Evolutionary conservation across 306 rosid genomes (phyloP).

Genomic region (Fragaria nilgerrensis): DNA sequence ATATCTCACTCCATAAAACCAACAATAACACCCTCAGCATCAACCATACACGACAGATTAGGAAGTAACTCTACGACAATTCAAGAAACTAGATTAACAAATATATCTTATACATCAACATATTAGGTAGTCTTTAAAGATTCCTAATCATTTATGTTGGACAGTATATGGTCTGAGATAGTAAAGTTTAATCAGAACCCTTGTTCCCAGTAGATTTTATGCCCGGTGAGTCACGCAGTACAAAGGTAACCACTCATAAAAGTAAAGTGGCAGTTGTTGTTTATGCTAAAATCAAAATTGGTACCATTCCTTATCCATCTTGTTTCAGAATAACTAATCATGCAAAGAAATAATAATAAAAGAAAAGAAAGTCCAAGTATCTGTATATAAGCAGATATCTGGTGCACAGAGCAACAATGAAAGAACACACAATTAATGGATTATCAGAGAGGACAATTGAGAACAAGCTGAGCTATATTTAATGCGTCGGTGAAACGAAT

Average conservation of each 20-base stretch:
- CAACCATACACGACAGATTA: not conserved
- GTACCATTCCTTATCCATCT: not conserved
- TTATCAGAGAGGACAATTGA: not conserved
- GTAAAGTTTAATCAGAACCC: not conserved
- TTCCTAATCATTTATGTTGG: not conserved
- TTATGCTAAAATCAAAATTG: not conserved
- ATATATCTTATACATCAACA: not conserved
- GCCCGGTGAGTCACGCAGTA: not conserved
- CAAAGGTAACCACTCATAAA: not conserved
- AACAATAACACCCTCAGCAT: not conserved
- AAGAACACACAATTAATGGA: not conserved
- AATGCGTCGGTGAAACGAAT: slow-evolving; percentile 1
- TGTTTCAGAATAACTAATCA: not conserved
- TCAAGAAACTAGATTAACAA: not conserved
- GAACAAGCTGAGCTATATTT: not conserved
- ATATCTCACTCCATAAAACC: not conserved
- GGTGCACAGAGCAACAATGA: slow-evolving; percentile 7
- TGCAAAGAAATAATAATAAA: not conserved
- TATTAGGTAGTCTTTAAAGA: not conserved
- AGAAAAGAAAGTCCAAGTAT: not conserved
- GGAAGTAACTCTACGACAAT: not conserved
- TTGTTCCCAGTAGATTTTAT: not conserved
- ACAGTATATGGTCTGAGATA: not conserved
- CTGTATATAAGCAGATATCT: not conserved
- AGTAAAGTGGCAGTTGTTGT: not conserved